Evolutionary conservation across 371 early-diverging fungal genomes (phyloP).

Genomic region (Rhizopus delemar): DNA sequence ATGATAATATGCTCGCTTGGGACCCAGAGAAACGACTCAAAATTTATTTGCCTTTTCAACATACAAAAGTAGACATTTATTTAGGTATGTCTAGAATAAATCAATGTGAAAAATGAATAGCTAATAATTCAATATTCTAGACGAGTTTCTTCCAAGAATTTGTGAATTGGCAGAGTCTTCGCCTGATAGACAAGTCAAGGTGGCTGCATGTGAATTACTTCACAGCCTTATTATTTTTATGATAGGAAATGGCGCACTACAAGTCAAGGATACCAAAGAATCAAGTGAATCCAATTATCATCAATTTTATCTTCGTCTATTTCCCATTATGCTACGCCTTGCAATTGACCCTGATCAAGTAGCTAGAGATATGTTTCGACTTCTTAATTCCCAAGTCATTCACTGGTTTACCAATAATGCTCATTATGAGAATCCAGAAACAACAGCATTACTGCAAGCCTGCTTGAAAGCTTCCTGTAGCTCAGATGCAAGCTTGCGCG

Average conservation of each 20-base stretch:
- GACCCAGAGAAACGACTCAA: constrained; percentile 55
- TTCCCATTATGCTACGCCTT: constrained; percentile 70
- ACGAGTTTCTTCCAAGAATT: constrained; percentile 75
- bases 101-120: background rate
- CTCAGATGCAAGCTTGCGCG: constrained; percentile 62
- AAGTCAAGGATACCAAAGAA: constrained; percentile 40
- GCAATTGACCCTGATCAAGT: constrained; percentile 76
- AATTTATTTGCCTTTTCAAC: constrained; percentile 69
- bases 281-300: constrained; percentile 60
- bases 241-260: constrained; percentile 71
- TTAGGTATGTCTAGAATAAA: constrained; percentile 51
- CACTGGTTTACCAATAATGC: constrained; percentile 82
- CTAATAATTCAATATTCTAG: constrained; percentile 29
- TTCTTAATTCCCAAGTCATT: constrained; percentile 67
- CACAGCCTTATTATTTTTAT: constrained; percentile 71
- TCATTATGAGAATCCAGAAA: constrained; percentile 75
- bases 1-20: constrained; percentile 55
- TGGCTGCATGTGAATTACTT: constrained; percentile 77
- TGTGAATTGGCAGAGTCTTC: constrained; percentile 75
- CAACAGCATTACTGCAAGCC: constrained; percentile 65
- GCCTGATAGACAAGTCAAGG: constrained; percentile 73
- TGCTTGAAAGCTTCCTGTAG: constrained; percentile 70
- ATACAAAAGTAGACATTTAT: constrained; percentile 60
- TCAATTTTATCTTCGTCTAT: constrained; percentile 61
- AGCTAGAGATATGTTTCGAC: constrained; percentile 63